A percentile compares a stretch with the other conserved stretches of the same genome.
Evolutionary conservation across 2,329 filamentous ascomycete species (phyloP).

Genomic region (Nigrospora sphaerica): DNA sequence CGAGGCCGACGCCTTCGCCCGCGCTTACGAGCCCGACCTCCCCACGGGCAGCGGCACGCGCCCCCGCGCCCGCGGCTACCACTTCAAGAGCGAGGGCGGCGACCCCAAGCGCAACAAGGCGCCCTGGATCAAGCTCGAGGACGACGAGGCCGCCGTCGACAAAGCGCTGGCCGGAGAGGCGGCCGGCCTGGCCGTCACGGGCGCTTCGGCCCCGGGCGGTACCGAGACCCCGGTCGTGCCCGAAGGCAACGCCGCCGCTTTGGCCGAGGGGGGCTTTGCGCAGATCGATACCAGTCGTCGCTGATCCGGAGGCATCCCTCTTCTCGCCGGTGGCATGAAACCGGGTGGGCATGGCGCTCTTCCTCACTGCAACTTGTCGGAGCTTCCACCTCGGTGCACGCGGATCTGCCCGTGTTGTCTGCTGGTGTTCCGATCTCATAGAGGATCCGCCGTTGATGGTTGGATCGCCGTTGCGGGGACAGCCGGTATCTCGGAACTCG

Average conservation of each 20-base stretch:
- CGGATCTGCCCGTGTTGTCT: too few relatives aligned
- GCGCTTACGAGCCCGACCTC: slow-evolving; percentile 60
- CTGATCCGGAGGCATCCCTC: too few relatives aligned
- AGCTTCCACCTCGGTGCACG: too few relatives aligned
- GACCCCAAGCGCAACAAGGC: slow-evolving; percentile 62
- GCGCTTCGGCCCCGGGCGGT: slow-evolving; percentile 24
- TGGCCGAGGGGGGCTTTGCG: slow-evolving; percentile 51
- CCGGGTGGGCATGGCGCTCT: too few relatives aligned
- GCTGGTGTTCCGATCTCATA: too few relatives aligned
- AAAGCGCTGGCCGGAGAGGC: slow-evolving; percentile 37
- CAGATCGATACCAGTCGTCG: slow-evolving; percentile 19
- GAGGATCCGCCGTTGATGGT: too few relatives aligned
- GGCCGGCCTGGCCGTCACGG: slow-evolving; percentile 26
- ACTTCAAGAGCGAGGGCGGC: slow-evolving; percentile 64
- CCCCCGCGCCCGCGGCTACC: slow-evolving; percentile 75
- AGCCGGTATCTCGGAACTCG: too few relatives aligned
- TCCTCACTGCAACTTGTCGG: too few relatives aligned
- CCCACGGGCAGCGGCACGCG: slow-evolving; percentile 70
- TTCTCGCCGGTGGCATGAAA: too few relatives aligned
- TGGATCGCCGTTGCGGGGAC: too few relatives aligned
- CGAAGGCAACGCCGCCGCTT: slow-evolving; percentile 36
- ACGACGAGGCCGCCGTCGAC: slow-evolving; percentile 9
- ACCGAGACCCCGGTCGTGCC: slow-evolving; percentile 43
- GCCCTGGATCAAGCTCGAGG: slow-evolving; percentile 54
- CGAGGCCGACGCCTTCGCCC: slow-evolving; percentile 32